These are phyloP conservation scores for Claviceps sp. DNA, from an alignment of 2,329 filamentous ascomycete species.

Conservation along the genomic window DNA sequence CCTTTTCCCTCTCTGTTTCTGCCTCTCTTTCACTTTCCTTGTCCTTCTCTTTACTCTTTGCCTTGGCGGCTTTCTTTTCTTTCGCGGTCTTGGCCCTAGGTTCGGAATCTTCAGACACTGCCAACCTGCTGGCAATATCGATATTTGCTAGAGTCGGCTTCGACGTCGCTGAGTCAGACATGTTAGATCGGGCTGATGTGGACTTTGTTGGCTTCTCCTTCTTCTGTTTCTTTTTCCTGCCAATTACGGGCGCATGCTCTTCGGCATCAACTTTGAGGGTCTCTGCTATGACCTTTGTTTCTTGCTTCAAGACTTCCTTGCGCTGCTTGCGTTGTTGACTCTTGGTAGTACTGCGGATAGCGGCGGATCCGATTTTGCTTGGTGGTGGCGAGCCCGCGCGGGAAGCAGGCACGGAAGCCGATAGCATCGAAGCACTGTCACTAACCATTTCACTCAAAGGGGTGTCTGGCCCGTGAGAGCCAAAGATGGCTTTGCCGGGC, in stretches of 20 bases:
- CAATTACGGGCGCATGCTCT: slow-evolving; percentile 58
- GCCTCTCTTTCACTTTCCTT: slow-evolving; percentile 5
- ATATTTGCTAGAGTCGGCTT: neutral
- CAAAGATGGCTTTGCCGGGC: slow-evolving; percentile 17
- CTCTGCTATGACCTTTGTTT: slow-evolving; percentile 41
- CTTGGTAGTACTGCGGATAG: slow-evolving; percentile 58
- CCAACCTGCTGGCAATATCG: neutral
- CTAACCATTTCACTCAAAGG: slow-evolving; percentile 61
- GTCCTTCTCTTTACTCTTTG: slow-evolving; percentile 16
- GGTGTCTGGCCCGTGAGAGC: slow-evolving; percentile 48
- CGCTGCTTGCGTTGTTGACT: slow-evolving; percentile 67
- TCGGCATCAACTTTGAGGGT: slow-evolving; percentile 37
- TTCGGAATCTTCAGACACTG: slow-evolving; percentile 8
- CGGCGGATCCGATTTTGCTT: slow-evolving; percentile 51
- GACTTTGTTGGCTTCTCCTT: slow-evolving; percentile 44
- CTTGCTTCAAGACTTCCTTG: slow-evolving; percentile 52
- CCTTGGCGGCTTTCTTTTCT: slow-evolving; percentile 19
- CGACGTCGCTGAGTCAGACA: neutral
- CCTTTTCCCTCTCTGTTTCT: neutral
- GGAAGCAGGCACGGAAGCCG: slow-evolving; percentile 52
- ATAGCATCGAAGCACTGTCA: slow-evolving; percentile 64
- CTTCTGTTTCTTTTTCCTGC: slow-evolving; percentile 76
- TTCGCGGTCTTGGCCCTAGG: slow-evolving; percentile 16
- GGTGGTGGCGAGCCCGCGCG: slow-evolving; percentile 60
- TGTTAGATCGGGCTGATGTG: slow-evolving; percentile 5